Conservation (phyloP, 176 grass and related monocot species). For the Saccharum officinarum region DNA sequence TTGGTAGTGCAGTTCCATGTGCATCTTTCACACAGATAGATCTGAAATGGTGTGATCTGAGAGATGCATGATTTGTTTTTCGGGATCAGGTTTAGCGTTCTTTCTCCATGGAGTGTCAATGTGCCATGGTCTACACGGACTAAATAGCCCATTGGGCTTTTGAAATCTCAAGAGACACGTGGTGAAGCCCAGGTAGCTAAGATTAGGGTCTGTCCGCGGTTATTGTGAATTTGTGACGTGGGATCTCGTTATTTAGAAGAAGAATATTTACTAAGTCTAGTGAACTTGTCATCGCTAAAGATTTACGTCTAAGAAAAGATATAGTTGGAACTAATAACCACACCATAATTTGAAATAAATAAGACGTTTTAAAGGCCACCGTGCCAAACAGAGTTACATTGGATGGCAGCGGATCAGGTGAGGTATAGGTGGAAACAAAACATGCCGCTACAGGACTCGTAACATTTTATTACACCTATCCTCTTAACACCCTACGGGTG, state of each 20-base stretch:
- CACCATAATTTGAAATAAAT: background rate
- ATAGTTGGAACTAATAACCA: background rate
- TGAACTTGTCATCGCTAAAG: background rate
- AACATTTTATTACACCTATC: too few species aligned
- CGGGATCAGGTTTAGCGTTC: background rate
- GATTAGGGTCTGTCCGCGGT: background rate
- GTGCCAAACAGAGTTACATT: too few species aligned
- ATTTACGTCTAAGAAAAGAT: background rate
- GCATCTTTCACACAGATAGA: background rate
- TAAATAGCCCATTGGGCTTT: background rate
- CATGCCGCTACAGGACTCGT: too few species aligned
- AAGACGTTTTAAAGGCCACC: background rate
- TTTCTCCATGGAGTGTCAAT: background rate
- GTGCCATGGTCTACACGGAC: background rate
- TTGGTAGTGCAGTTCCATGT: background rate
- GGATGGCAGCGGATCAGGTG: too few species aligned
- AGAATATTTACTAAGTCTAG: too few species aligned
- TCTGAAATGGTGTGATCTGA: background rate
- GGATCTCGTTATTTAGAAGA: background rate
- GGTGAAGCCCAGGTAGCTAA: background rate
- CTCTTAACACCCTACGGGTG: too few species aligned
- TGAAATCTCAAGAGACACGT: background rate
- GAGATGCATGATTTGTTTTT: background rate
- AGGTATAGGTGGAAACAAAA: too few species aligned
- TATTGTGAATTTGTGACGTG: too few species aligned